Percentiles rank a stretch among this genome's conserved stretches.
These are phyloP conservation scores for Agroathelia rolfsii DNA, from an alignment of 1,284 basidiomycete species.

Conservation along the genomic window DNA sequence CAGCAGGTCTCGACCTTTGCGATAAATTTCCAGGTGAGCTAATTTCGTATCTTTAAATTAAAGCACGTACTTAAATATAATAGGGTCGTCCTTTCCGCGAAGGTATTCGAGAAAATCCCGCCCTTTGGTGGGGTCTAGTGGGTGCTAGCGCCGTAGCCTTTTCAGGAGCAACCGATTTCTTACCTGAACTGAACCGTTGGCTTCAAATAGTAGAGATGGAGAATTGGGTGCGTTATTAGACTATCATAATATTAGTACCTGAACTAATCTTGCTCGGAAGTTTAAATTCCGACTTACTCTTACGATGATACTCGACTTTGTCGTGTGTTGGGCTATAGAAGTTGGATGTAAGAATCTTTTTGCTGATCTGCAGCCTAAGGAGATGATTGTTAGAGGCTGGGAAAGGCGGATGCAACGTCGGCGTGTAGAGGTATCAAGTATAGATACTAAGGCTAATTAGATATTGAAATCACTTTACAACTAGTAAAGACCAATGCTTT, in stretches of 20 bases:
- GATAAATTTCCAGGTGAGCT: constrained; percentile 84
- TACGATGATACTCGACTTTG: constrained; percentile 85
- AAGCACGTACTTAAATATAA: constrained; percentile 5
- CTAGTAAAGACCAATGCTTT: too few species aligned
- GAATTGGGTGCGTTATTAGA: constrained; percentile 52
- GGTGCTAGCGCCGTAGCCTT: constrained; percentile 85
- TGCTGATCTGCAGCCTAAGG: constrained; percentile 80
- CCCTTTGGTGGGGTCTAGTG: constrained; percentile 85
- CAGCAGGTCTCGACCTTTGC: constrained; percentile 96
- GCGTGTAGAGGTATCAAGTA: too few species aligned
- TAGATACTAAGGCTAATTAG: too few species aligned
- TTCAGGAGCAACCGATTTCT: constrained; percentile 85
- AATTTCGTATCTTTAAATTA: too few species aligned
- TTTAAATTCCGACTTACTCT: constrained; percentile 74
- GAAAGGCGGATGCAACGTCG: too few species aligned
- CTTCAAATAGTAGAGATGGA: constrained; percentile 94
- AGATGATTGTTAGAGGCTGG: constrained; percentile 75
- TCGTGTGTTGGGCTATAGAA: constrained; percentile 82
- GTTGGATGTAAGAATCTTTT: constrained; percentile 78
- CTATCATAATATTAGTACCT: too few species aligned
- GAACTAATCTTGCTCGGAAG: constrained; percentile 29
- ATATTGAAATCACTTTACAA: too few species aligned
- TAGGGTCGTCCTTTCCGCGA: constrained; percentile 93
- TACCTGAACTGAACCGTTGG: constrained; percentile 95
- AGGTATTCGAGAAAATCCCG: constrained; percentile 86